A percentile compares a stretch with the other conserved stretches of the same genome.
Evolutionary conservation across 805 yeast genomes (phyloP).

Genomic region (Candida railenensis): DNA sequence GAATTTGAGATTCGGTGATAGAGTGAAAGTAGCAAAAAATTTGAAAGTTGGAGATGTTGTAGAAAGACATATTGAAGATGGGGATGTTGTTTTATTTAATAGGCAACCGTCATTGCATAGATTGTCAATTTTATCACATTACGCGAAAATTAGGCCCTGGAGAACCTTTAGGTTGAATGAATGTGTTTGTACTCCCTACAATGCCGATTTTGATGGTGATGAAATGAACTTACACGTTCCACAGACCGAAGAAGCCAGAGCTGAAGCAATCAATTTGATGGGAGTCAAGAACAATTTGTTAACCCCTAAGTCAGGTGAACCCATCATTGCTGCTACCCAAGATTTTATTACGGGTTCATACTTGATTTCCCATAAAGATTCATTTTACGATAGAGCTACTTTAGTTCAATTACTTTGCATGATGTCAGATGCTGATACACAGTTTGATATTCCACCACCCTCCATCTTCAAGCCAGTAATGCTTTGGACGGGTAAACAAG

Average conservation of each 20-base stretch:
- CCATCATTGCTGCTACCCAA: slow-evolving; percentile 99
- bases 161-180: slow-evolving; percentile 95
- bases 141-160: slow-evolving; percentile 97
- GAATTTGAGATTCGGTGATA: slow-evolving; percentile 85
- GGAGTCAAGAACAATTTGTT: slow-evolving; percentile 93
- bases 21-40: slow-evolving; percentile 70
- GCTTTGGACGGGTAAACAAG: slow-evolving; percentile 98
- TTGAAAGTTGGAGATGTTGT: slow-evolving; percentile 88
- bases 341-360: slow-evolving; percentile 98
- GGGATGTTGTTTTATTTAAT: slow-evolving; percentile 92
- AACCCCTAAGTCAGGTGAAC: slow-evolving; percentile 98
- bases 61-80: slow-evolving; percentile 96
- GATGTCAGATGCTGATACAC: slow-evolving; percentile 92
- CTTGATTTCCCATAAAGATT: slow-evolving; percentile 87
- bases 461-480: slow-evolving; percentile 84
- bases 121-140: slow-evolving; percentile 89
- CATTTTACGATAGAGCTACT: slow-evolving; percentile 85
- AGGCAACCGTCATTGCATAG: slow-evolving; percentile 98
- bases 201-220: slow-evolving; percentile 99
- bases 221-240: slow-evolving; percentile 99
- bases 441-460: slow-evolving; percentile 95
- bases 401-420: slow-evolving; percentile 80
- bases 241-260: slow-evolving; percentile 97
- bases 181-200: slow-evolving; percentile 99
- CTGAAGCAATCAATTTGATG: slow-evolving; percentile 98